Conservation (phyloP, 2,329 filamentous ascomycete genomes). For the Cryphonectria nitschkei region DNA sequence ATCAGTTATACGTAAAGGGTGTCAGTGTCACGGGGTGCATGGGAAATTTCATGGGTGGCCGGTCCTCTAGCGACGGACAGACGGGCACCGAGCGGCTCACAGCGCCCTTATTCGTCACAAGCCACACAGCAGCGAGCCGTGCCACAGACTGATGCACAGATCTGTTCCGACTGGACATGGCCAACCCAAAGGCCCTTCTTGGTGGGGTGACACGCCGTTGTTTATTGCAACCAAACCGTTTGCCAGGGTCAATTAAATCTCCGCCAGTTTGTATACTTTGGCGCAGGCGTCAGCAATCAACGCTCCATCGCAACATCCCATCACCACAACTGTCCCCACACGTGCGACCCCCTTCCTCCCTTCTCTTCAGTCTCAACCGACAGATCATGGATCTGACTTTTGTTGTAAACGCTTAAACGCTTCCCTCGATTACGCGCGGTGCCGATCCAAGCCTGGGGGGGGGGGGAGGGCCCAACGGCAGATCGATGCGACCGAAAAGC, state of each 20-base stretch:
- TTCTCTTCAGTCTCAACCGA: not conserved
- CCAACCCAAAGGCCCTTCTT: too few relatives aligned
- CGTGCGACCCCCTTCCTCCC: not conserved
- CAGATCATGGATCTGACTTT: not conserved
- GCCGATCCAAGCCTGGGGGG: too few relatives aligned
- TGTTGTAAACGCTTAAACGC: too few relatives aligned
- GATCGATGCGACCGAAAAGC: not conserved
- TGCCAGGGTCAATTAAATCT: too few relatives aligned
- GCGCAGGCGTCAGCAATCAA: not conserved
- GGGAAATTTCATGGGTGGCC: not conserved
- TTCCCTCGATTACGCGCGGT: too few relatives aligned
- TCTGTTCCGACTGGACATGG: too few relatives aligned
- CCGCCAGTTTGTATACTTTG: not conserved
- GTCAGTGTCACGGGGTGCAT: not conserved
- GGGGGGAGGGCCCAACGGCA: too few relatives aligned
- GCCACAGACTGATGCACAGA: not conserved
- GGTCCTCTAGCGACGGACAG: not conserved
- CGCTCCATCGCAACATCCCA: not conserved
- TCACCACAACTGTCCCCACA: not conserved
- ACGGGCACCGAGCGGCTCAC: not conserved
- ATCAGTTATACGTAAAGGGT: too few relatives aligned
- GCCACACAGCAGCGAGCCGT: not conserved
- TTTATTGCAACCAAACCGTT: too few relatives aligned
- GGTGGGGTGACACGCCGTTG: too few relatives aligned
- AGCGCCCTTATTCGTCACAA: not conserved